Conservation (phyloP, 2,329 filamentous ascomycete species). For the Diaporthe ampelina region DNA sequence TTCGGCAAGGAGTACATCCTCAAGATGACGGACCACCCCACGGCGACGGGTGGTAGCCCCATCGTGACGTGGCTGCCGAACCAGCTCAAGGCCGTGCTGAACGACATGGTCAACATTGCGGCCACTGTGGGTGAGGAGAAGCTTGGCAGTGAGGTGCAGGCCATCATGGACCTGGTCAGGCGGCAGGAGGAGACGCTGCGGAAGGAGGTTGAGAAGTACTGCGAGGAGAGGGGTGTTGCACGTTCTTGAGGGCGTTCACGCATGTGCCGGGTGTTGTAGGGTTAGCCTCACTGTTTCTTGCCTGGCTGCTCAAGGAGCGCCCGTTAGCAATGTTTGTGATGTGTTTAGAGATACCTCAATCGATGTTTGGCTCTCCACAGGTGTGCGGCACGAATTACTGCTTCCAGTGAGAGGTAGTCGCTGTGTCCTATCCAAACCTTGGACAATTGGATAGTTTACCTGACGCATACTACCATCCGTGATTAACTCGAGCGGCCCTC, state of each 20-base stretch:
- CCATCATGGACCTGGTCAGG: constrained; percentile 77
- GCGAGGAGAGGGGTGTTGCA: constrained; percentile 69
- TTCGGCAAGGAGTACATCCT: constrained; percentile 89
- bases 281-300: not conserved
- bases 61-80: constrained; percentile 90
- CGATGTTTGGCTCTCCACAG: not conserved
- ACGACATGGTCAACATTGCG: constrained; percentile 74
- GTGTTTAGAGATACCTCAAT: not conserved
- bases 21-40: constrained; percentile 81
- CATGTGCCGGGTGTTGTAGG: not conserved
- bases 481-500: no score
- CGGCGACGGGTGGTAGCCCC: constrained; percentile 83
- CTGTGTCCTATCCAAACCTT: no score
- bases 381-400: not conserved
- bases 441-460: no score
- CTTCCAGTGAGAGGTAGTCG: not conserved
- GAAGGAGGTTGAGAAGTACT: constrained; percentile 84
- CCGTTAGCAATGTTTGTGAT: not conserved
- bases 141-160: constrained; percentile 62
- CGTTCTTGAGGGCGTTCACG: constrained; percentile 14
- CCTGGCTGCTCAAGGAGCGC: not conserved
- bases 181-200: constrained; percentile 75
- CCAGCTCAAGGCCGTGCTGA: constrained; percentile 81
- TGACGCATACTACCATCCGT: no score
- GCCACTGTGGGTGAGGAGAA: constrained; percentile 59